These are phyloP conservation scores for Pseudogymnoascus sp. DNA, from an alignment of 2,329 filamentous ascomycete genomes.

Conservation along the genomic window DNA sequence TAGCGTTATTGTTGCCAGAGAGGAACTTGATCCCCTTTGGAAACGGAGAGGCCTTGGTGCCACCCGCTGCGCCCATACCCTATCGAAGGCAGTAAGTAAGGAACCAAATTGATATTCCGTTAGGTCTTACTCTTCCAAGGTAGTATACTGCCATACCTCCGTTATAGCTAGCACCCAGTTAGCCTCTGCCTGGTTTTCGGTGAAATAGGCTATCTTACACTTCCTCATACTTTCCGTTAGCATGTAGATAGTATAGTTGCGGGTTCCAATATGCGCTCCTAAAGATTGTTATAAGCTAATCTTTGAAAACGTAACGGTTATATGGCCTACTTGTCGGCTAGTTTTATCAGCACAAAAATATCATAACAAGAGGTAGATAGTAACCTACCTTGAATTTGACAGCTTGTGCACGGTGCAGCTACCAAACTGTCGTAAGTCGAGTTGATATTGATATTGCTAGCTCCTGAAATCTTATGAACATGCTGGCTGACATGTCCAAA, in stretches of 20 bases:
- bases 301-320: too few species aligned
- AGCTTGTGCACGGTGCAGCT: constrained; percentile 63
- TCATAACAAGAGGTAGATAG: too few species aligned
- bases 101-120: constrained; percentile 11
- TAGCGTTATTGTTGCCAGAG: constrained; percentile 42
- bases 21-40: constrained; percentile 53
- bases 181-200: too few species aligned
- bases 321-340: too few species aligned
- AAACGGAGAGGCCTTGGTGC: constrained; percentile 33
- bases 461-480: constrained; percentile 12
- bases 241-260: constrained; percentile 56
- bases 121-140: constrained; percentile 48
- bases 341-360: too few species aligned
- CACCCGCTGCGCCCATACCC: background rate
- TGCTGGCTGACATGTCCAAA: background rate
- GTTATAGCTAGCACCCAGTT: constrained; percentile 29
- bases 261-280: constrained; percentile 79
- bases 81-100: too few species aligned
- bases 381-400: constrained; percentile 51
- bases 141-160: constrained; percentile 48
- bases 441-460: constrained; percentile 38
- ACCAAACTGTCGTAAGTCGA: constrained; percentile 49
- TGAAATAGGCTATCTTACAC: constrained; percentile 27
- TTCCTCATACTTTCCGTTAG: constrained; percentile 45
- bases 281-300: constrained; percentile 36